Conservation (phyloP, 345 rosid genomes). For the thale cress (Arabidopsis thaliana) region DNA sequence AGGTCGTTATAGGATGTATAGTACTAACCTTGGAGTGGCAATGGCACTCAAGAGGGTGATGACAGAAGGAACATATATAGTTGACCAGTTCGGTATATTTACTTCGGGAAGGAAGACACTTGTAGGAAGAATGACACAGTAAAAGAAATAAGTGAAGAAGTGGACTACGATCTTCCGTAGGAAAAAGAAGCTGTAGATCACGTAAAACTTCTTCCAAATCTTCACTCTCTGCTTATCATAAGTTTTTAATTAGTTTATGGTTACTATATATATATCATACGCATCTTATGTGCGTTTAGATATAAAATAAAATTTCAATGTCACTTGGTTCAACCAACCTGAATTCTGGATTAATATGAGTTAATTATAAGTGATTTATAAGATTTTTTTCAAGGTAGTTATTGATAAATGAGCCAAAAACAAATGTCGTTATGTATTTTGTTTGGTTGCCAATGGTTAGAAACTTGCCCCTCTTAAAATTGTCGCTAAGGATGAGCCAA, state of each 20-base stretch:
- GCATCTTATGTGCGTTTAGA: no score
- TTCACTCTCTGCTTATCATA: slow-evolving; percentile 30
- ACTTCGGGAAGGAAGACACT: slow-evolving; percentile 36
- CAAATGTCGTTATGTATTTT: neutral
- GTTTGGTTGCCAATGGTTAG: neutral
- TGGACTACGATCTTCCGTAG: slow-evolving; percentile 40
- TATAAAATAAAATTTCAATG: no score
- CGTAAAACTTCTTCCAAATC: slow-evolving; percentile 38
- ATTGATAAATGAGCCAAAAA: no score
- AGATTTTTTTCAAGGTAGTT: no score
- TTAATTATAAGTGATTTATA: no score
- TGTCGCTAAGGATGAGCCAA: neutral
- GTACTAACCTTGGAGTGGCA: slow-evolving; percentile 35
- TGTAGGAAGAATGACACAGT: slow-evolving; percentile 40
- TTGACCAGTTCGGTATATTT: slow-evolving; percentile 30
- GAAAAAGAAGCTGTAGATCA: slow-evolving; percentile 43
- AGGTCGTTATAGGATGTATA: neutral
- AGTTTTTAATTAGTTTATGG: neutral
- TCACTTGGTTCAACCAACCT: no score
- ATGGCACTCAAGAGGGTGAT: slow-evolving; percentile 18
- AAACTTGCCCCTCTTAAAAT: neutral
- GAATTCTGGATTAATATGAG: no score
- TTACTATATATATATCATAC: neutral
- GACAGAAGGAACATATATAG: slow-evolving; percentile 33
- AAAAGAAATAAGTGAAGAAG: slow-evolving; percentile 35